Evolutionary conservation across 768 basidiomycete genomes (phyloP), one percentile per base, ranked within the genome.

Genomic region (Serendipita sp.): DNA sequence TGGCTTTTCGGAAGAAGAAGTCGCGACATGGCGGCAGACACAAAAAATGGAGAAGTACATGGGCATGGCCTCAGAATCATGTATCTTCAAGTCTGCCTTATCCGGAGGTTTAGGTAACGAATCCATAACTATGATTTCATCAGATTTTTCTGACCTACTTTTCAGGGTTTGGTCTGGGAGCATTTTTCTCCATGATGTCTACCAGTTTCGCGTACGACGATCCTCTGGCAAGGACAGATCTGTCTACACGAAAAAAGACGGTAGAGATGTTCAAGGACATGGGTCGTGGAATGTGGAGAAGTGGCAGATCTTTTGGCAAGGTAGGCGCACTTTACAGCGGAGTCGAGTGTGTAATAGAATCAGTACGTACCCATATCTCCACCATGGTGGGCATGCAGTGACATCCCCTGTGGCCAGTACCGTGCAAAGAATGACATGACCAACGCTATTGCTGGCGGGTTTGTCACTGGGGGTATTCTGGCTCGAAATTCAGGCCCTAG

Each of bases 141-240:
- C n/a, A n/a, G 42, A 22, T 48, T 9, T 24, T 63, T 51, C 51
- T 33, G 38, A 34, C 30, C 20, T 31, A 58, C 41, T 42, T 64
- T 9, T 26, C 66, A 96, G 94, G 95, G 51, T 84, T 98, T 67
- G 94, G 81, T 11, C 80, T 96, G 44, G 95, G 95, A 64, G 93
- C 86, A 33, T 93, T 97, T 78, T 90, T 98, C 75, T 91, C 92
- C 1, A 79, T 97, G 64, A 97, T 98, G 95, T 90, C 89, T 34
- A 78, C 92, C 20, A 90, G 92, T 30, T 94, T 98, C 71, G 86
- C 87, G 34, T 95, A 96, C 71, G 95, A 97, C 72, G 94, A 97
- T 71, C 93, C 94, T 11, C 75, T 90, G 13, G 9, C 33, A 9
- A 78, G 81, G 67, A 76, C 76, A 11, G 79, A 76, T 13, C 68